A percentile compares a stretch with the other conserved stretches of the same genome.
Evolutionary conservation across 495 filamentous ascomycete genomes (phyloP).

Genomic region (Lepraria neglecta): DNA sequence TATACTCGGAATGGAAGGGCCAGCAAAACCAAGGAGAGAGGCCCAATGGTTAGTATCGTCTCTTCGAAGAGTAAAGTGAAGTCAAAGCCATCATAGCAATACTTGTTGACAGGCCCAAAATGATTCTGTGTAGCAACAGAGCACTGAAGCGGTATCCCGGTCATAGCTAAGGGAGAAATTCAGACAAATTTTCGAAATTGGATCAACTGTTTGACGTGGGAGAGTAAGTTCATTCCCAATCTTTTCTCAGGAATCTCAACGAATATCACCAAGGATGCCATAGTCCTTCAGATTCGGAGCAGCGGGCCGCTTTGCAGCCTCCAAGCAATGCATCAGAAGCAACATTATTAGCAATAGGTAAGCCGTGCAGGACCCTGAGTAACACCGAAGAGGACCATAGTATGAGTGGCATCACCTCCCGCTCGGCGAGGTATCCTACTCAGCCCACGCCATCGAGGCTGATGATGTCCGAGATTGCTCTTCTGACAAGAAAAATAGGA

Average conservation of each 20-base stretch:
- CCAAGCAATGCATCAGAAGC: too few species aligned
- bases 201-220: too few species aligned
- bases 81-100: conserved; percentile 50
- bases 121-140: neutral
- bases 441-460: neutral
- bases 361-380: too few species aligned
- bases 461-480: too few species aligned
- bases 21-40: conserved; percentile 41
- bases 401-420: neutral
- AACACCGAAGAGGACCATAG: neutral
- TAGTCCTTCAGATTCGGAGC: neutral
- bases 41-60: conserved; percentile 46
- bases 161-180: neutral
- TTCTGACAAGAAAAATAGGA: too few species aligned
- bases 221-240: too few species aligned
- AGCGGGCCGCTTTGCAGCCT: too few species aligned
- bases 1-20: conserved; percentile 42
- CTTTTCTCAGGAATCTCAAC: neutral
- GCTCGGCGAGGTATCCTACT: neutral
- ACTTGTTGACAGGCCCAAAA: conserved; percentile 38
- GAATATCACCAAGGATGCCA: neutral
- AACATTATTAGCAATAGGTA: too few species aligned
- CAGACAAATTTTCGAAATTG: too few species aligned
- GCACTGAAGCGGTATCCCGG: neutral
- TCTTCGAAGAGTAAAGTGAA: conserved; percentile 58